Evolutionary conservation across 2,329 filamentous ascomycete genomes (phyloP), one percentile per base, ranked within the genome.

Genomic region (Epicoccum nigrum): DNA sequence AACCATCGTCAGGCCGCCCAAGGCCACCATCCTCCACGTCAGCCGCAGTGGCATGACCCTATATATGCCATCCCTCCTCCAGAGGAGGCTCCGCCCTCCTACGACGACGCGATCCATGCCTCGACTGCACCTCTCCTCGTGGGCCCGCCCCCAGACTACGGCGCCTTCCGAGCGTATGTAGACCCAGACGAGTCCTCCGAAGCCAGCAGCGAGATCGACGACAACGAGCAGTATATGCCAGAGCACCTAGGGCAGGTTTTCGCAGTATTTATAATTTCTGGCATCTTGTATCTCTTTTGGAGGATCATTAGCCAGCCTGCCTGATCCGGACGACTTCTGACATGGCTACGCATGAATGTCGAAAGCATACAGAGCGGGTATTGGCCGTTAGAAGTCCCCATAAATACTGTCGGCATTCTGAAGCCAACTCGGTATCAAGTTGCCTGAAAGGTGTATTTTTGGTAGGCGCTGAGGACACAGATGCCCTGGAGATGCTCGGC

Each of bases 261-360:
- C 5, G 62, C 65, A 6, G 60, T 72, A 0, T 34, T 64, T 4
- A 31, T 65, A 21, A 68, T 71, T 31, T 12, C 68, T 7, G 56
- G 33, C 31, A 65, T 71, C 28, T 59, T 70, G 17, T 73, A 69
- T 35, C 58, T 55, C 7, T 71, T 73, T 46, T 73, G 64, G 60
- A 58, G 42, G 9, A 51, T 71, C 38, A 55, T 69, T 47, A 59
- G 56, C 32, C 51, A 60, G 16, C 55, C 63, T 21, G 16, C 55
- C 63, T 21, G 62, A 63, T 30, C 34, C 54, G 9, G 34, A 32
- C 17, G 16, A 27, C n/a, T 19, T 34, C 19, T 20, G 30, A 5
- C 32, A 41, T 37, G 20, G 19, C 27, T 34, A 47, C 17, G 11
- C 15, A 19, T 33, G 21, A 38, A 4, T 15, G 13, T 13, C 9